Evolutionary conservation across 768 basidiomycete genomes (phyloP), one percentile per base, ranked within the genome.

Genomic region (Rhizopogon sp.): DNA sequence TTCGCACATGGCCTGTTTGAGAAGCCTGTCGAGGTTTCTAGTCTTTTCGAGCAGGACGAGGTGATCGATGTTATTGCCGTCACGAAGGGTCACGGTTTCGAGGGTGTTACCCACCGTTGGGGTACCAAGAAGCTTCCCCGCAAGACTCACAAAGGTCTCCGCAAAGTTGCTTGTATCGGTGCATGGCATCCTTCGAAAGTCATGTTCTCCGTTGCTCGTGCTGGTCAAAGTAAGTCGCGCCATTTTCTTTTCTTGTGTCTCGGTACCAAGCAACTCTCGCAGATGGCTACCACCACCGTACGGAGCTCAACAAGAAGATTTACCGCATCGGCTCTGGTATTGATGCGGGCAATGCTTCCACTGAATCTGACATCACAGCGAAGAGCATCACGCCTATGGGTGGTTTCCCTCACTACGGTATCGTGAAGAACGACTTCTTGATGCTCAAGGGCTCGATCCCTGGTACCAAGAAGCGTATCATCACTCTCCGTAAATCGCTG

Each of bases 181-280:
- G 94, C 93, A 70, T 96, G 93, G 93, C 93, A 96, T 82, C 94
- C 93, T 71, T 89, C 88, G 66, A 97, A 96, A 78, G 97, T 99
- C 84, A 98, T 98, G 96, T 98, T 93, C 86, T 95, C 94, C n/a
- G 97, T 99, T 66, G 97, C 95, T 58, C 95, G 97, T 81, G 95
- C 97, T 64, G 97, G 97, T 91, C 96, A 98, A 89, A 91, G 90
- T 93, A 73, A 65, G 92, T 80, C 56, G 68, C 40, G 47, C 56
- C 51, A 5, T 17, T 25, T 50, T 33, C 37, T 49, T 45, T 11
- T 33, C 20, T 20, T 43, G 2, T 43, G 25, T 17, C 14, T 16
- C 11, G 43, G n/a, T 56, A 9, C 28, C 54, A 39, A 39, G 64
- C 51, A 54, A 33, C 11, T 16, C 59, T 7, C 56, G n/a, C 58